phyloP scores from a whole-genome alignment of 345 rosid species.

The Syzygium aqueum region DNA sequence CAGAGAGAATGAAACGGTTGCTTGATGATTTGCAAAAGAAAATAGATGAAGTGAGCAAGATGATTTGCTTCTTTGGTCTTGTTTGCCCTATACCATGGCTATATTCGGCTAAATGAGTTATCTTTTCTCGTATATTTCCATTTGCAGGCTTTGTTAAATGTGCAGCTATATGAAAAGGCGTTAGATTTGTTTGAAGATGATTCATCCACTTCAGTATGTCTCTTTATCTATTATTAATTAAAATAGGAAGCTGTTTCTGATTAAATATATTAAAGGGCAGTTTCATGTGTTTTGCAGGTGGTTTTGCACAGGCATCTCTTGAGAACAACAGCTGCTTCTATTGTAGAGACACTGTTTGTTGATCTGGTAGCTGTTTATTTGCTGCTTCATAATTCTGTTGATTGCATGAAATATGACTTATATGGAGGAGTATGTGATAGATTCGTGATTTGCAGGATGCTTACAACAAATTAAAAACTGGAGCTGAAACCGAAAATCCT shows the following conservation, averaged over 20 bases:
- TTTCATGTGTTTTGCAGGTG: conserved; percentile 43
- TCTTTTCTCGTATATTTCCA: not conserved
- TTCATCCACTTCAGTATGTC: conserved; percentile 77
- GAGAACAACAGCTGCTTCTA: conserved; percentile 68
- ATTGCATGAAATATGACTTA: not conserved
- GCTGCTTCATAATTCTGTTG: not conserved
- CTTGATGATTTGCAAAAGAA: conserved; percentile 83
- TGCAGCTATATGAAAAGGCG: conserved; percentile 92
- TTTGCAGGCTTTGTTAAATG: conserved; percentile 73
- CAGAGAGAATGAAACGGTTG: conserved; percentile 63
- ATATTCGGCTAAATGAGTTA: not conserved
- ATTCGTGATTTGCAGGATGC: conserved; percentile 35
- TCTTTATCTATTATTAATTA: not conserved
- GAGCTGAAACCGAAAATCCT: conserved; percentile 59
- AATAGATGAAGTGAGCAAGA: conserved; percentile 70
- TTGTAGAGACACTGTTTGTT: conserved; percentile 56
- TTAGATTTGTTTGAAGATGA: conserved; percentile 88
- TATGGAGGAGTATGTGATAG: not conserved
- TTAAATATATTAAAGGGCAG: conserved; percentile 6
- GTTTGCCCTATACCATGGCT: not conserved
- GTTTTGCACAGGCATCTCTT: conserved; percentile 82
- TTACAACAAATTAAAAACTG: conserved; percentile 73
- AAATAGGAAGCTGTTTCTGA: conserved; percentile 3
- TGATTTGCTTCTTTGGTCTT: conserved; percentile 3
- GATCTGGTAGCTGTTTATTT: conserved; percentile 47